Percentiles rank a stretch among this genome's conserved stretches.
Conservation (phyloP, 352 stramenopile species). For the Phytophthora citrophthora region DNA sequence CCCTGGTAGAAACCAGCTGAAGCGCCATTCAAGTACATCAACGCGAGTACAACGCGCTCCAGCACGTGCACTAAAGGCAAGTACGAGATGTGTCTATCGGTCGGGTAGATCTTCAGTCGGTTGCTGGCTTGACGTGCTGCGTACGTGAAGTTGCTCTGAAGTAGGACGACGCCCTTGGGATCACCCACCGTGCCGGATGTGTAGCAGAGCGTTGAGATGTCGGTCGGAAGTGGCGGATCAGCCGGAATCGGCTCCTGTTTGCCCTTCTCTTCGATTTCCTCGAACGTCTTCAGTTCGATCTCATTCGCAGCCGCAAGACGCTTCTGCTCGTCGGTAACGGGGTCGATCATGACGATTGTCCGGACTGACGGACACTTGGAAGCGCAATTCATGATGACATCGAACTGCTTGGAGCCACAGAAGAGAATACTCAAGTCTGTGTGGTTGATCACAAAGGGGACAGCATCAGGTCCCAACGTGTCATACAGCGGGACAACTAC, state of each 20-base stretch:
- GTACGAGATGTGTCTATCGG: slow-evolving; percentile 94
- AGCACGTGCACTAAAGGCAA: slow-evolving; percentile 96
- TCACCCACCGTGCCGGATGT: slow-evolving; percentile 95
- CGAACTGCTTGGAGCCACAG: slow-evolving; percentile 45
- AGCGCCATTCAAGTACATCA: slow-evolving; percentile 82
- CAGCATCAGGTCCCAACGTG: slow-evolving; percentile 51
- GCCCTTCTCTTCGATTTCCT: slow-evolving; percentile 35
- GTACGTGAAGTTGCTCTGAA: slow-evolving; percentile 69
- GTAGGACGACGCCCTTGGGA: slow-evolving; percentile 95
- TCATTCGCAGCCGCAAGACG: slow-evolving; percentile 20
- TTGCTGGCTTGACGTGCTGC: slow-evolving; percentile 19
- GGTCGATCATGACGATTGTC: slow-evolving; percentile 43
- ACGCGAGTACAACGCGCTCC: slow-evolving; percentile 89
- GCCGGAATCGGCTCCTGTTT: slow-evolving; percentile 26
- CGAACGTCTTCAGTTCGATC: slow-evolving; percentile 43
- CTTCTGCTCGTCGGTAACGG: slow-evolving; percentile 35
- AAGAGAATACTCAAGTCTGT: slow-evolving; percentile 57
- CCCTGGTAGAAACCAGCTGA: slow-evolving; percentile 77
- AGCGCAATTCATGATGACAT: slow-evolving; percentile 46
- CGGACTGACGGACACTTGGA: slow-evolving; percentile 38
- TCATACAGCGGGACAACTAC: slow-evolving; percentile 67
- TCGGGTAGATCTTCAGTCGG: slow-evolving; percentile 35
- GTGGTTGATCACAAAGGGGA: slow-evolving; percentile 63
- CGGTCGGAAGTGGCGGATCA: slow-evolving; percentile 47
- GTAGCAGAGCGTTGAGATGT: slow-evolving; percentile 94